Conservation (phyloP, 1,139 yeast genomes). For the Hyphopichia pseudoburtonii region DNA sequence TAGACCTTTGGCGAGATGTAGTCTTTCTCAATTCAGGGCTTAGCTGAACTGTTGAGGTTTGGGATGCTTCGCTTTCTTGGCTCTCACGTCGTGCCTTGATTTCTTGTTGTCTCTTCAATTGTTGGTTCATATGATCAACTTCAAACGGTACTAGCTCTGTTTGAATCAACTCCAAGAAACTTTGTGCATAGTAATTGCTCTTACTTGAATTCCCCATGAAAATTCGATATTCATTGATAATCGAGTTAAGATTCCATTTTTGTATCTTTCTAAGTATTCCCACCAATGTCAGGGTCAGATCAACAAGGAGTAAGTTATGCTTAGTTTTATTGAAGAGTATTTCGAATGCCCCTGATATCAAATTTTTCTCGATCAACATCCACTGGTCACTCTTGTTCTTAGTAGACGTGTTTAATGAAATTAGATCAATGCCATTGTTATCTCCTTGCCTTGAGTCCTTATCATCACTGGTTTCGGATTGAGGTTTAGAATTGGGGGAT, state of each 20-base stretch:
- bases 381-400: conserved; percentile 53
- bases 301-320: conserved; percentile 73
- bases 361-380: conserved; percentile 66
- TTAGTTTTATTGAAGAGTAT: conserved; percentile 61
- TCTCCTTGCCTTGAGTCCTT: background rate
- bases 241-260: conserved; percentile 85
- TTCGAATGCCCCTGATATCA: conserved; percentile 58
- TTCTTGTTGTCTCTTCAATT: conserved; percentile 12
- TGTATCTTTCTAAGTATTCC: conserved; percentile 81
- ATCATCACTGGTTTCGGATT: conserved; percentile 1
- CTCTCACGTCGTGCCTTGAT: conserved; percentile 7
- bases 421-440: conserved; percentile 14
- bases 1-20: conserved; percentile 14
- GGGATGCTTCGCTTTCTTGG: conserved; percentile 5
- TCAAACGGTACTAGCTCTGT: conserved; percentile 51
- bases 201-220: conserved; percentile 66
- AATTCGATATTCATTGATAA: conserved; percentile 80
- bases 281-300: conserved; percentile 74
- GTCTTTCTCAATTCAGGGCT: conserved; percentile 14
- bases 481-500: background rate
- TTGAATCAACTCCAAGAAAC: conserved; percentile 71
- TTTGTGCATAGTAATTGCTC: conserved; percentile 72
- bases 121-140: conserved; percentile 28
- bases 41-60: conserved; percentile 7
- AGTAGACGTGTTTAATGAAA: conserved; percentile 13